These are phyloP conservation scores for Eleusine coracana DNA, from an alignment of 176 grass and related monocot genomes.

Conservation along the genomic window DNA sequence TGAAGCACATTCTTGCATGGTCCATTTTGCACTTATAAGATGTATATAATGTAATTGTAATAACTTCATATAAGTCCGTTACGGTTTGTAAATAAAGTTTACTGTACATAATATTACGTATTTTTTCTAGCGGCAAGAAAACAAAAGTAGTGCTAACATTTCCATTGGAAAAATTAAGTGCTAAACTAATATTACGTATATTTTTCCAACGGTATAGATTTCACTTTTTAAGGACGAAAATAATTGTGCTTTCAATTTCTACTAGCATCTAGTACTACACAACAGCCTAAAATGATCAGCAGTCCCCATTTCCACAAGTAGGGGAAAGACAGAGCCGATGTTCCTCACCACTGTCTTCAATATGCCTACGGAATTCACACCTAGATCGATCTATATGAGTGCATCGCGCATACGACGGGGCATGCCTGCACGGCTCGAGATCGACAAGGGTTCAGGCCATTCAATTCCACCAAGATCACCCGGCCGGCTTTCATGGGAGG, in stretches of 20 bases:
- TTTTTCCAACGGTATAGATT: too few relatives aligned
- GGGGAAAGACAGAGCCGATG: not conserved
- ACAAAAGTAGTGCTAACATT: too few relatives aligned
- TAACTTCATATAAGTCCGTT: not conserved
- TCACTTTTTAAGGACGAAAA: too few relatives aligned
- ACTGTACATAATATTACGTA: too few relatives aligned
- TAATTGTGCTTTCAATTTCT: too few relatives aligned
- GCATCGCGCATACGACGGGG: slow-evolving; percentile 19
- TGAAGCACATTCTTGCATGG: not conserved
- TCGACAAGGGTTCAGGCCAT: slow-evolving; percentile 23
- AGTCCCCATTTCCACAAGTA: slow-evolving; percentile 23
- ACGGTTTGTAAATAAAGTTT: too few relatives aligned
- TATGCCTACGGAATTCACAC: not conserved
- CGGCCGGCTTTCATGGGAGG: slow-evolving; percentile 26
- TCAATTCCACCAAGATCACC: slow-evolving; percentile 32
- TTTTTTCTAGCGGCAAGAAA: too few relatives aligned
- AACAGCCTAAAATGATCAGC: not conserved
- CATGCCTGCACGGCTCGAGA: slow-evolving; percentile 37
- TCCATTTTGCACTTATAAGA: not conserved
- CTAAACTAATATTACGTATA: too few relatives aligned
- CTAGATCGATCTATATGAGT: not conserved
- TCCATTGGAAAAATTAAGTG: too few relatives aligned
- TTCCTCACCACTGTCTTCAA: slow-evolving; percentile 15
- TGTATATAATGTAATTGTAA: not conserved
- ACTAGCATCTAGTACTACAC: not conserved